Evolutionary conservation across 768 basidiomycete genomes (phyloP), one percentile per base, ranked within the genome.

Genomic region (Naganishia randhawae): DNA sequence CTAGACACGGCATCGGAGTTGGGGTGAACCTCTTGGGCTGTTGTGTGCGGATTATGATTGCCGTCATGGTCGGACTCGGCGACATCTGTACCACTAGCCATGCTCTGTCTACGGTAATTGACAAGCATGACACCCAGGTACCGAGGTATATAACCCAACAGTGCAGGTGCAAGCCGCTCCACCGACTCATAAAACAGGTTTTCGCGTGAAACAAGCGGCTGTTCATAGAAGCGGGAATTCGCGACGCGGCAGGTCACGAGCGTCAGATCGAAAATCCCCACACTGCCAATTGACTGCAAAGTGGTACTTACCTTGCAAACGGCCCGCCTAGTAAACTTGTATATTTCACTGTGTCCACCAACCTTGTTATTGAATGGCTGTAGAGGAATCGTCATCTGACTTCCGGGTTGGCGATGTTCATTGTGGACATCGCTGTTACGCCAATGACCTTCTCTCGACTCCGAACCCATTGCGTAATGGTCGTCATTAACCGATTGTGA

Each of bases 51-150:
- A 41, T n/a, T 25, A 25, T 17, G 57, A 22, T 37, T 25, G n/a
- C 37, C 16, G 41, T 55, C 54, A 22, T 37, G 54, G 19, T 61
- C 57, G 25, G 57, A 61, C 8, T 61, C 57, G 16, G 37, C 57
- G 10, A 61, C 33, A 14, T 61, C 57, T 14, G 57, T 61, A 39
- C 41, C 27, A 39, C 37, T 41, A 25, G 35, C 39, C 37, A 29
- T 41, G 27, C 57, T 61, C n/a, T 61, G 89, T 16, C 89, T 86
- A 29, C 96, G 87, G 77, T 98, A 98, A 63, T 89, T 95, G 74
- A 99, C 95, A 48, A 98, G 85, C 92, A 99, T 96, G 65, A 99
- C 96, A 27, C 96, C 96, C 17, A 99, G 84, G 80, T 99, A 99
- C 50, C 94, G 88, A n/a, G 96, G 96, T 69, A 97, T 96, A 75